phyloP scores from a whole-genome alignment of 2,329 filamentous ascomycete species.

The Thermoascus crustaceus region DNA sequence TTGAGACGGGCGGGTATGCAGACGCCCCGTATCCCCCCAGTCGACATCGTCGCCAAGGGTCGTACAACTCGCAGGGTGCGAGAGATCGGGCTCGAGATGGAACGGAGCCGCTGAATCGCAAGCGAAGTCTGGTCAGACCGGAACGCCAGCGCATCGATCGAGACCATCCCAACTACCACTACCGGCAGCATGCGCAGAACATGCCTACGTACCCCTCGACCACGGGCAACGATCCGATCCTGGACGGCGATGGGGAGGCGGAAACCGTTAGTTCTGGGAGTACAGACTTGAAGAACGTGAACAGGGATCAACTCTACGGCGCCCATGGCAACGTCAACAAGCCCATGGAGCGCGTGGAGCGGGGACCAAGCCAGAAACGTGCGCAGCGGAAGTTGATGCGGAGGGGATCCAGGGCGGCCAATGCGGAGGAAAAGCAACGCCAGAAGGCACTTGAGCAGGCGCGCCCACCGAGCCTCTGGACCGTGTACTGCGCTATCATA shows the following conservation, averaged over 20 bases:
- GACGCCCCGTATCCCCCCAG: constrained; percentile 27
- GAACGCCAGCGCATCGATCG: constrained; percentile 78
- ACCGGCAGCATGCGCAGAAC: constrained; percentile 85
- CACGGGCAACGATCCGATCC: constrained; percentile 81
- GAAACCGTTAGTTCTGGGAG: constrained; percentile 57
- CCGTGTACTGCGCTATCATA: constrained; percentile 84
- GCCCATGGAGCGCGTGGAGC: constrained; percentile 31
- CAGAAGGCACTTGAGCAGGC: constrained; percentile 56
- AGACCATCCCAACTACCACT: constrained; percentile 91
- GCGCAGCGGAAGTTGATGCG: constrained; percentile 58
- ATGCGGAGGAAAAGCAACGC: constrained; percentile 52
- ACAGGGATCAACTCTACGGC: constrained; percentile 28
- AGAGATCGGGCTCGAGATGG: constrained; percentile 43
- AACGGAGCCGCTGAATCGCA: constrained; percentile 48
- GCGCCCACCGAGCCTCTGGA: constrained; percentile 82
- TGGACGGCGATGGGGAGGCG: constrained; percentile 55
- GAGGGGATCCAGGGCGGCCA: constrained; percentile 47
- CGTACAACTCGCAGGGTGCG: constrained; percentile 40
- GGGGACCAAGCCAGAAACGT: constrained; percentile 30
- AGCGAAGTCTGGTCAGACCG: constrained; percentile 80
- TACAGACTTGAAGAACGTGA: constrained; percentile 44
- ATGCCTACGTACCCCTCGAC: constrained; percentile 87
- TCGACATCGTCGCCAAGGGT: constrained; percentile 33
- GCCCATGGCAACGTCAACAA: constrained; percentile 29
- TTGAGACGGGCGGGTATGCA: constrained; percentile 54